Percentiles rank a stretch among this genome's conserved stretches.
Conservation (phyloP, 108 stramenopile genomes). For the Skeletonema menzelii region DNA sequence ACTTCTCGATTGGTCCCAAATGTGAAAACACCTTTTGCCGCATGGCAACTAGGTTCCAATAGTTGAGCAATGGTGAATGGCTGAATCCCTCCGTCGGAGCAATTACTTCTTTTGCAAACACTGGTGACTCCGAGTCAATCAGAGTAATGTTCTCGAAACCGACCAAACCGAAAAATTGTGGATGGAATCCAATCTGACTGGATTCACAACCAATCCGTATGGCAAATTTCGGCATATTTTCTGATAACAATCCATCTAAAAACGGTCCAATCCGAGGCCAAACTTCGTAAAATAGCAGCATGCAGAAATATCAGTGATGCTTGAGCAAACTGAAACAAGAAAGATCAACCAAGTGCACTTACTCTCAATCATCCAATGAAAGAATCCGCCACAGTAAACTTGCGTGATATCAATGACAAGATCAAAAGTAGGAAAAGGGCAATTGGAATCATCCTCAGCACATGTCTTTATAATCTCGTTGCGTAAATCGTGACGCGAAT, state of each 20-base stretch:
- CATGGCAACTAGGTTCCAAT: not conserved
- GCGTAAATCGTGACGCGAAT: not conserved
- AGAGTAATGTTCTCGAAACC: not conserved
- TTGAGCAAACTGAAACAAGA: not conserved
- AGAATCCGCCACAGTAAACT: slow-evolving; percentile 1
- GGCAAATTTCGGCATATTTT: not conserved
- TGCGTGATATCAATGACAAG: slow-evolving; percentile 8
- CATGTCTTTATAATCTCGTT: slow-evolving; percentile 1
- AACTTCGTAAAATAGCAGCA: not conserved
- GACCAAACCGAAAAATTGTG: not conserved
- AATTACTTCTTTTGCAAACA: slow-evolving; percentile 4
- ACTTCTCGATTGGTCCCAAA: not conserved
- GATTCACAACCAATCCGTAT: not conserved
- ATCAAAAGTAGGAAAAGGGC: not conserved
- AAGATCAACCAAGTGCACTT: not conserved
- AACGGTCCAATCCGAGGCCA: slow-evolving; percentile 5
- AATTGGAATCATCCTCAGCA: not conserved
- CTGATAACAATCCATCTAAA: slow-evolving; percentile 2
- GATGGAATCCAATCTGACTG: not conserved
- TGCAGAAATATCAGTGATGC: not conserved
- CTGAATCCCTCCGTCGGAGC: slow-evolving; percentile 2
- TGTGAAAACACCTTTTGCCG: not conserved
- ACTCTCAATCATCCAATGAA: slow-evolving; percentile 1
- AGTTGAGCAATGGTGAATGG: slow-evolving; percentile 3
- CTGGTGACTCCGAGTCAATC: not conserved